Percentiles rank a stretch among this genome's conserved stretches.
Conservation (phyloP, 805 yeast genomes). For the Kodamaea lidongshanica region DNA sequence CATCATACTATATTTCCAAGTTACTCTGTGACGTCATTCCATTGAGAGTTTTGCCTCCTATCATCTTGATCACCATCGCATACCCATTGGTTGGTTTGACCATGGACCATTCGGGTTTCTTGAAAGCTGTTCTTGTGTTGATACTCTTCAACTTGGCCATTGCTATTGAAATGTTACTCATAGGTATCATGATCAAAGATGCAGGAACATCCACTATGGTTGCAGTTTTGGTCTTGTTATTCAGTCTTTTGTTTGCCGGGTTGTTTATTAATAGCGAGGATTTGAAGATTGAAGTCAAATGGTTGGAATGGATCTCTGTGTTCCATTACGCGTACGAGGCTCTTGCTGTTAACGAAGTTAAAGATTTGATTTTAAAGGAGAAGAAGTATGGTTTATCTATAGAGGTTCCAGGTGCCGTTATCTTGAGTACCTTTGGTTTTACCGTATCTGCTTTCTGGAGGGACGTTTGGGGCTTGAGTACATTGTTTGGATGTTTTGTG, state of each 20-base stretch:
- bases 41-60: constrained; percentile 85
- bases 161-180: constrained; percentile 74
- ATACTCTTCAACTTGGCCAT: constrained; percentile 83
- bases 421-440: constrained; percentile 91
- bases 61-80: constrained; percentile 67
- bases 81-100: constrained; percentile 90
- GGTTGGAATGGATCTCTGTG: constrained; percentile 78
- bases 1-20: constrained; percentile 79
- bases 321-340: constrained; percentile 97
- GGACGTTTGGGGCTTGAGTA: constrained; percentile 57
- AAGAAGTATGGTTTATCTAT: constrained; percentile 88
- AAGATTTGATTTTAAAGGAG: constrained; percentile 75
- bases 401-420: constrained; percentile 97
- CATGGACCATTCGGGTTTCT: constrained; percentile 66
- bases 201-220: constrained; percentile 88
- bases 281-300: constrained; percentile 47
- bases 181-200: constrained; percentile 83
- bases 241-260: constrained; percentile 89
- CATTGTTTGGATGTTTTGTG: constrained; percentile 54
- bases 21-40: constrained; percentile 91
- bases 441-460: constrained; percentile 66
- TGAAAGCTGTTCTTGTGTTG: constrained; percentile 61
- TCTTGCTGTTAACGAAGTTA: constrained; percentile 85
- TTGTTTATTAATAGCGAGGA: constrained; percentile 80
- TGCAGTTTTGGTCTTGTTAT: constrained; percentile 76